phyloP scores from a whole-genome alignment of 1,139 yeast genomes.

The Petasospora rhodanensis region DNA sequence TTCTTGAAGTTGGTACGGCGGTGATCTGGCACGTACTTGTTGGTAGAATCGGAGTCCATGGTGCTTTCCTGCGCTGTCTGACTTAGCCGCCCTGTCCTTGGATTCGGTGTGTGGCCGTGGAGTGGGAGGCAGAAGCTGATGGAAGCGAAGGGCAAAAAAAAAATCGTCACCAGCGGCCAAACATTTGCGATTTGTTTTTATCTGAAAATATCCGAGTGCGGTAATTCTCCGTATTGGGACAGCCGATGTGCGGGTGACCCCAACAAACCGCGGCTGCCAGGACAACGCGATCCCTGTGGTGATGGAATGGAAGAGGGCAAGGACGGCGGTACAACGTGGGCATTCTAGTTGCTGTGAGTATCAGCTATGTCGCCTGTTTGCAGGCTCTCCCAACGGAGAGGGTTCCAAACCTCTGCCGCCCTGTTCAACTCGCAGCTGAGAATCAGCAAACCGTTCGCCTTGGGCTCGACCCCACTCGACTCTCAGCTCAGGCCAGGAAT shows the following conservation, averaged over 20 bases:
- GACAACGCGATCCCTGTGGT: conserved; percentile 7
- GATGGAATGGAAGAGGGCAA: no score
- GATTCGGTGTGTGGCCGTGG: not conserved
- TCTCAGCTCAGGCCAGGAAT: conserved; percentile 40
- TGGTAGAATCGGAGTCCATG: conserved; percentile 78
- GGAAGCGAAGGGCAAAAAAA: not conserved
- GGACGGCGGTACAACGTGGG: no score
- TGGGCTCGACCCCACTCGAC: not conserved
- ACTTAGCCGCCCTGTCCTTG: conserved; percentile 1
- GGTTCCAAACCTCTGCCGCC: no score
- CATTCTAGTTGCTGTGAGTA: no score
- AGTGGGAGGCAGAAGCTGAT: no score
- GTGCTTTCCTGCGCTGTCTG: no score
- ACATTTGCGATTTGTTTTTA: conserved; percentile 4
- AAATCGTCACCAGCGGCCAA: no score
- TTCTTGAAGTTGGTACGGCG: conserved; percentile 96
- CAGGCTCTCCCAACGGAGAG: no score
- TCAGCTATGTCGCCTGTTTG: no score
- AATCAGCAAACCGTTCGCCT: no score
- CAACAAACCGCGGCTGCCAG: conserved; percentile 9
- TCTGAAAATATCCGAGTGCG: conserved; percentile 6
- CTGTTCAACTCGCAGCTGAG: no score
- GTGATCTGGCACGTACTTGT: conserved; percentile 92
- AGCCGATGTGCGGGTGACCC: conserved; percentile 8
- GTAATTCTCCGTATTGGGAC: conserved; percentile 4